Conservation (phyloP, 345 rosid genomes). For the Lumnitzera littorea region DNA sequence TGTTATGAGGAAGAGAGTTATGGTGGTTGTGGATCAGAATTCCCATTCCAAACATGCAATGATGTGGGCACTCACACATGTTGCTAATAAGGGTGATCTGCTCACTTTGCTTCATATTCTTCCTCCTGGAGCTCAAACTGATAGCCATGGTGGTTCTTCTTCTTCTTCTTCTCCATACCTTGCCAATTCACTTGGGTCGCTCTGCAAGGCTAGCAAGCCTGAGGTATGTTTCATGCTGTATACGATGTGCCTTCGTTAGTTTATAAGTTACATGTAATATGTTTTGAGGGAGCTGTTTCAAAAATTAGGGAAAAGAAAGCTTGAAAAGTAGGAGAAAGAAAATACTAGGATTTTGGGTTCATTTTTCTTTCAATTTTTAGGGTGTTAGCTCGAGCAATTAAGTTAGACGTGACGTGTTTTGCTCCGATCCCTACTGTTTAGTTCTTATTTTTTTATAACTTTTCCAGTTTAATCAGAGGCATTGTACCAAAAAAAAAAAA, state of each 20-base stretch:
- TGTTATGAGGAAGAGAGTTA: conserved; percentile 65
- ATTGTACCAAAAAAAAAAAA: no score
- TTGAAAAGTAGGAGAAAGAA: no score
- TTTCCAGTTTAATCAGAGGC: no score
- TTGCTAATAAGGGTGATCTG: conserved; percentile 67
- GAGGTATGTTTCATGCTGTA: conserved; percentile 42
- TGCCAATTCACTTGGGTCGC: conserved; percentile 71
- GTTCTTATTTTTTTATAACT: no score
- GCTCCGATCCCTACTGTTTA: no score
- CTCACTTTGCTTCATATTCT: conserved; percentile 72
- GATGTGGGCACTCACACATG: conserved; percentile 98
- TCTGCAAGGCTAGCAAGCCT: conserved; percentile 85
- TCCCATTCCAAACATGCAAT: conserved; percentile 82
- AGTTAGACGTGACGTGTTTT: no score
- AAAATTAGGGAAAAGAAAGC: no score
- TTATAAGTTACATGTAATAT: no score
- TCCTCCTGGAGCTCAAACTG: conserved; percentile 15
- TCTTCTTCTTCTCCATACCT: conserved; percentile 24
- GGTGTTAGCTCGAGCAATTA: no score
- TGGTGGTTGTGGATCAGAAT: conserved; percentile 82
- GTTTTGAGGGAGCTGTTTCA: no score
- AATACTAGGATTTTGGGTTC: no score
- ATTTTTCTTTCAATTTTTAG: neutral
- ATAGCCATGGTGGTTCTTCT: neutral
- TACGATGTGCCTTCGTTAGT: neutral